A percentile compares a stretch with the other conserved stretches of the same genome.
Conservation (phyloP, 352 stramenopile species). For the Phytophthora multivora region DNA sequence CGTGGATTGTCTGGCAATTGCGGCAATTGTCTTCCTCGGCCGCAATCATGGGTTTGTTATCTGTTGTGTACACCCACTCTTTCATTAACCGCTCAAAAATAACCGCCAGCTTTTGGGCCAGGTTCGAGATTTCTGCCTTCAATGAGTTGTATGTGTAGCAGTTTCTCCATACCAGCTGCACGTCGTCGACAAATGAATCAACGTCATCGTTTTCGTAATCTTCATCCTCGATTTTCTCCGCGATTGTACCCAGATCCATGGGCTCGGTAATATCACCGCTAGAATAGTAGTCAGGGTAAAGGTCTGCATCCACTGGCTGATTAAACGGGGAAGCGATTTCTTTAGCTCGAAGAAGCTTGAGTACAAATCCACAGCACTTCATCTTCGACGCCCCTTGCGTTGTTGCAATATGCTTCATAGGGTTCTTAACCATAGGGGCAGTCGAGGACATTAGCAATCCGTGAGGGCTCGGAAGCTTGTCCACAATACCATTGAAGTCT, state of each 20-base stretch:
- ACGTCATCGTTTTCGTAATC: constrained; percentile 87
- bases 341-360: constrained; percentile 81
- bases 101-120: constrained; percentile 74
- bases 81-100: constrained; percentile 85
- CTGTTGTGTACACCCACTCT: constrained; percentile 73
- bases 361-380: constrained; percentile 70
- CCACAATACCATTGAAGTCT: constrained; percentile 38
- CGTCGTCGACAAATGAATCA: constrained; percentile 81
- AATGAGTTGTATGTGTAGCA: constrained; percentile 87
- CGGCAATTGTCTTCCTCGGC: constrained; percentile 82
- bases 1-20: constrained; percentile 72
- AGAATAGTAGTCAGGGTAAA: constrained; percentile 87
- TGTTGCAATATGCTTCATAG: constrained; percentile 65
- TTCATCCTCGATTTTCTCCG: constrained; percentile 85
- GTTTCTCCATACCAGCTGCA: constrained; percentile 86
- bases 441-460: constrained; percentile 63
- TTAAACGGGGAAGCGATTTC: constrained; percentile 82
- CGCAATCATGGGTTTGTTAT: constrained; percentile 57
- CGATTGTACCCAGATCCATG: constrained; percentile 84
- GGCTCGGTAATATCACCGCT: constrained; percentile 73
- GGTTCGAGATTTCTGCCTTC: constrained; percentile 78
- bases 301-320: constrained; percentile 77
- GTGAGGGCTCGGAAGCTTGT: constrained; percentile 39
- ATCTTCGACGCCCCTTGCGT: constrained; percentile 61
- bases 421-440: constrained; percentile 43